phyloP scores from a whole-genome alignment of 495 filamentous ascomycete genomes.

The Lasiosphaeriaceae sp. region DNA sequence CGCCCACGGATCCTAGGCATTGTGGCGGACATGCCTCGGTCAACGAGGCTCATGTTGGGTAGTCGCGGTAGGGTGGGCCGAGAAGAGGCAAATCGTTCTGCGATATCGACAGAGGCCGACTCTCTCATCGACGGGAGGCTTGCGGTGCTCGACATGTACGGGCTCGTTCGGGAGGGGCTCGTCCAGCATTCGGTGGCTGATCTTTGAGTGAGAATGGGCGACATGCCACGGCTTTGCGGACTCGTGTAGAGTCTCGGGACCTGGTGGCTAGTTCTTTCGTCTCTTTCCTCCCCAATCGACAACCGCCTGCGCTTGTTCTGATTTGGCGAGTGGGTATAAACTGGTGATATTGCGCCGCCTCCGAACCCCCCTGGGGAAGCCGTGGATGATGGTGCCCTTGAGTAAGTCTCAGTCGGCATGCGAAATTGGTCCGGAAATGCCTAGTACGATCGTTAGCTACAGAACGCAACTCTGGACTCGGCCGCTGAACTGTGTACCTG shows the following conservation, averaged over 20 bases:
- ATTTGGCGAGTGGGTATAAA: slow-evolving; percentile 36
- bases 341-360: slow-evolving; percentile 20
- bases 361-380: slow-evolving; percentile 21
- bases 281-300: slow-evolving; percentile 26
- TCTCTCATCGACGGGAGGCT: slow-evolving; percentile 24
- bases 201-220: slow-evolving; percentile 18
- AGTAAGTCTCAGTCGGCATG: slow-evolving; percentile 9
- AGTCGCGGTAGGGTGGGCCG: slow-evolving; percentile 31
- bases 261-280: slow-evolving; percentile 25
- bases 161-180: slow-evolving; percentile 22
- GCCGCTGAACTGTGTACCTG: slow-evolving; percentile 27
- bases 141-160: slow-evolving; percentile 17
- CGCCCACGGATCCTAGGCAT: slow-evolving; percentile 17
- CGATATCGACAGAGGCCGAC: slow-evolving; percentile 14
- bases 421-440: slow-evolving; percentile 31
- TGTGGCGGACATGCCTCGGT: slow-evolving; percentile 11
- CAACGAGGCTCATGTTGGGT: slow-evolving; percentile 23
- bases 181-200: slow-evolving; percentile 27
- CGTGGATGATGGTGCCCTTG: slow-evolving; percentile 21
- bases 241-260: slow-evolving; percentile 33
- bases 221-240: slow-evolving; percentile 16
- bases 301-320: slow-evolving; percentile 34
- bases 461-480: neutral
- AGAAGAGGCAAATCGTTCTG: slow-evolving; percentile 19
- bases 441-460: slow-evolving; percentile 25